These are phyloP conservation scores for Aureobasidium melanogenum DNA, from an alignment of 2,329 filamentous ascomycete genomes.

Conservation along the genomic window DNA sequence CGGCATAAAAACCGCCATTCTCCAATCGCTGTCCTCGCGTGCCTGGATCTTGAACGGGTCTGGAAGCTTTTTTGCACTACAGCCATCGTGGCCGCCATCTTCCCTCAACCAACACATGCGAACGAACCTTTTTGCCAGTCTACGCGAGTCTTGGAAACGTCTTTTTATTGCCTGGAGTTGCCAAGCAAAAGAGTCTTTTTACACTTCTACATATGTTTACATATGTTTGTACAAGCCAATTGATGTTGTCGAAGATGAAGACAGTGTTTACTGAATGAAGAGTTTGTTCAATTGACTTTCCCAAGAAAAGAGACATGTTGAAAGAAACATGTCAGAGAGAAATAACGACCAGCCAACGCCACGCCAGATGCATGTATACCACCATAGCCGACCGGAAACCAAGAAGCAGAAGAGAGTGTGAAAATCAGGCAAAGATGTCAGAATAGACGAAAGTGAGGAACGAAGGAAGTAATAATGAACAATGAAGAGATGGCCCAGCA, in stretches of 20 bases:
- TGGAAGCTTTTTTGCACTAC: neutral
- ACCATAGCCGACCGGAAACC: neutral
- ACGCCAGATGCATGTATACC: slow-evolving; percentile 3
- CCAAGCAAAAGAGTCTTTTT: neutral
- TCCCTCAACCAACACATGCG: neutral
- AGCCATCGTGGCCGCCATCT: neutral
- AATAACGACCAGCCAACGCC: neutral
- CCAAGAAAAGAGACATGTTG: neutral
- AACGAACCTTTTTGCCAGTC: neutral
- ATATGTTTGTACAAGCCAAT: neutral
- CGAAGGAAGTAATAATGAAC: neutral
- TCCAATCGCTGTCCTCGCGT: neutral
- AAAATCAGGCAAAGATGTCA: neutral
- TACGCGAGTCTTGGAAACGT: neutral
- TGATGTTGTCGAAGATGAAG: neutral
- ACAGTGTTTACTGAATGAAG: neutral
- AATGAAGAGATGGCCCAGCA: neutral
- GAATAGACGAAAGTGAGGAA: neutral
- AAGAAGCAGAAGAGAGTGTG: neutral
- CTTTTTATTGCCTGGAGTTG: neutral
- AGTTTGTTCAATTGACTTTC: neutral
- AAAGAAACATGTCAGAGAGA: neutral
- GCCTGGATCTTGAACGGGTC: neutral
- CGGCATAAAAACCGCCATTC: neutral
- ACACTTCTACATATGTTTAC: neutral